phyloP scores from a whole-genome alignment of 305 asterid genomes.

The Plantago rigida region DNA sequence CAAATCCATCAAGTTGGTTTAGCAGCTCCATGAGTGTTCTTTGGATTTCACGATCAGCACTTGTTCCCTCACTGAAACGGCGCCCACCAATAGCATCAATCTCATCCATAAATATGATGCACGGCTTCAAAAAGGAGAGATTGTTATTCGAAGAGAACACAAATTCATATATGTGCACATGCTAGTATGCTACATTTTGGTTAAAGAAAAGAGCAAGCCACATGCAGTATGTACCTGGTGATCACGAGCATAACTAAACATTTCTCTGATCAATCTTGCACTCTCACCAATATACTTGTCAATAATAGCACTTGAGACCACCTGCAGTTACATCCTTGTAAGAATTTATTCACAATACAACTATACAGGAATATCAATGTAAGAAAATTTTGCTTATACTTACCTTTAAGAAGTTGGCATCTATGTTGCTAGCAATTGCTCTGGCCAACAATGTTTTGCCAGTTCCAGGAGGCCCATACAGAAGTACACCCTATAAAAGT shows the following conservation, averaged over 20 bases:
- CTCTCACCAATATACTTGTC: constrained; percentile 97
- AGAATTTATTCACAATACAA: constrained; percentile 20
- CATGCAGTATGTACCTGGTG: constrained; percentile 60
- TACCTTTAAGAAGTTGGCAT: constrained; percentile 91
- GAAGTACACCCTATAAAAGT: constrained; percentile 69
- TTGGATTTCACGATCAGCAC: constrained; percentile 93
- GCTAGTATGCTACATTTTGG: constrained; percentile 1
- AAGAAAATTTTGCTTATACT: background rate
- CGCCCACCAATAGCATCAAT: constrained; percentile 86
- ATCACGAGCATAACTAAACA: constrained; percentile 95
- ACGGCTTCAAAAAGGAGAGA: constrained; percentile 48
- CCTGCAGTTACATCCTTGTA: constrained; percentile 41
- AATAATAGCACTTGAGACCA: constrained; percentile 93
- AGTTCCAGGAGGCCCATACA: constrained; percentile 96
- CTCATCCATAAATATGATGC: constrained; percentile 80
- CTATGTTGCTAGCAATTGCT: constrained; percentile 95
- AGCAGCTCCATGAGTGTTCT: constrained; percentile 86
- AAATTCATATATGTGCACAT: background rate
- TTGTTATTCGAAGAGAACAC: background rate
- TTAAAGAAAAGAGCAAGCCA: background rate
- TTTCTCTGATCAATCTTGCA: constrained; percentile 90
- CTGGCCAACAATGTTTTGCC: constrained; percentile 95
- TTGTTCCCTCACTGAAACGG: constrained; percentile 86
- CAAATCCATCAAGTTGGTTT: constrained; percentile 88
- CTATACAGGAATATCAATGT: background rate